Evolutionary conservation across 768 basidiomycete species (phyloP).

Genomic region (Gymnopilus dilepis): DNA sequence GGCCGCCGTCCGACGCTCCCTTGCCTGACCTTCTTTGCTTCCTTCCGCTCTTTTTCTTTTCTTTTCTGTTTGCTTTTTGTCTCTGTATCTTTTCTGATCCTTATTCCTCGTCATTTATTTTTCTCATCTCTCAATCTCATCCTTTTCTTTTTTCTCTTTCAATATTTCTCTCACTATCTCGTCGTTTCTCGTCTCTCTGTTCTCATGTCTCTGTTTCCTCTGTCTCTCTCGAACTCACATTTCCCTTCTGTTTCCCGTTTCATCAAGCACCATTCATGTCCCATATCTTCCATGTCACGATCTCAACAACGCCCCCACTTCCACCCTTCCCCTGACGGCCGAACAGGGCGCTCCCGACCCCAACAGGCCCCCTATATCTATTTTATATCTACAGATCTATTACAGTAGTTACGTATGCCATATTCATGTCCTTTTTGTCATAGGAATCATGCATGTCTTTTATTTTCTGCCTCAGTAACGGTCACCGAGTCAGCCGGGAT

Average conservation of each 20-base stretch:
- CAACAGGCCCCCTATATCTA: slow-evolving; percentile 41
- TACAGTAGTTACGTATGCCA: slow-evolving; percentile 44
- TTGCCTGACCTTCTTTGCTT: slow-evolving; percentile 27
- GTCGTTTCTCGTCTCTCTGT: slow-evolving; percentile 17
- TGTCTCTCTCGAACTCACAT: neutral
- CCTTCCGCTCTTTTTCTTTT: slow-evolving; percentile 17
- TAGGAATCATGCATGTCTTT: slow-evolving; percentile 24
- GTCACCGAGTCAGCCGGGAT: slow-evolving; percentile 4
- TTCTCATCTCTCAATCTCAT: slow-evolving; percentile 25
- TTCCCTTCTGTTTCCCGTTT: slow-evolving; percentile 15
- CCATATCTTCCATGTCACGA: slow-evolving; percentile 32
- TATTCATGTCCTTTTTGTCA: slow-evolving; percentile 25
- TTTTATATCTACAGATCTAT: slow-evolving; percentile 48
- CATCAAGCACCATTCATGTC: slow-evolving; percentile 30
- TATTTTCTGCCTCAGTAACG: no score
- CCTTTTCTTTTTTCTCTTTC: slow-evolving; percentile 16
- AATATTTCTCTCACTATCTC: slow-evolving; percentile 26
- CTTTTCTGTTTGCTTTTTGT: slow-evolving; percentile 12
- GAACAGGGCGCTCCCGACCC: slow-evolving; percentile 31
- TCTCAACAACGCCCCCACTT: slow-evolving; percentile 22
- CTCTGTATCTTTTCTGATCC: slow-evolving; percentile 20
- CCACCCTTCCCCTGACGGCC: slow-evolving; percentile 20
- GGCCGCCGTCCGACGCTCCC: slow-evolving; percentile 27
- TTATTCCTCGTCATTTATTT: slow-evolving; percentile 29
- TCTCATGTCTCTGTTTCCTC: neutral